A percentile compares a stretch with the other conserved stretches of the same genome.
Evolutionary conservation across 2,329 filamentous ascomycete species (phyloP).

Genomic region (Fonsecaea monophora): DNA sequence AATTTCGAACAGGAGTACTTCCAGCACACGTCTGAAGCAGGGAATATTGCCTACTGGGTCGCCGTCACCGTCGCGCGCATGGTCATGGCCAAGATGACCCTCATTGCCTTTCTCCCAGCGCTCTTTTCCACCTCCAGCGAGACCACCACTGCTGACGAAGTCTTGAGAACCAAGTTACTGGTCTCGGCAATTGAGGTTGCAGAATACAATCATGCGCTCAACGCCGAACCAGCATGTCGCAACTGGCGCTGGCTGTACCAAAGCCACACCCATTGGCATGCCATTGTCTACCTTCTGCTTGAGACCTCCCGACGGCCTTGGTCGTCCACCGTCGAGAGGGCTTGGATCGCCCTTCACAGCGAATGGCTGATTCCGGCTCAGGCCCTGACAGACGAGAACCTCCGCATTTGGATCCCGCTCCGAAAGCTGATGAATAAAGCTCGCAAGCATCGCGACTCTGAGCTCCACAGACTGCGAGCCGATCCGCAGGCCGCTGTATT

Average conservation of each 20-base stretch:
- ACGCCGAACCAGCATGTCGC: constrained; percentile 56
- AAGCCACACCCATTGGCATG: constrained; percentile 66
- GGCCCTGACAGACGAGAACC: constrained; percentile 43
- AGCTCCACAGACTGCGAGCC: constrained; percentile 43
- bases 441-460: constrained; percentile 44
- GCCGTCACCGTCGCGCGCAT: constrained; percentile 71
- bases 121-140: constrained; percentile 52
- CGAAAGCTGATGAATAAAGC: constrained; percentile 45
- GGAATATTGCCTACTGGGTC: constrained; percentile 65
- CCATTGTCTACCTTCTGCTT: constrained; percentile 63
- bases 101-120: constrained; percentile 75
- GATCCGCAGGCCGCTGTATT: constrained; percentile 40
- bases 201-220: constrained; percentile 62
- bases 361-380: constrained; percentile 39
- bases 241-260: constrained; percentile 67
- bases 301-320: constrained; percentile 57
- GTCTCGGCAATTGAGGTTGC: constrained; percentile 50
- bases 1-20: constrained; percentile 55
- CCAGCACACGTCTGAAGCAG: constrained; percentile 48
- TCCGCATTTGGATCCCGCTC: constrained; percentile 47
- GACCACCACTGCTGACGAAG: constrained; percentile 6
- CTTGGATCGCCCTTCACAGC: constrained; percentile 56
- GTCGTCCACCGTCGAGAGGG: constrained; percentile 56
- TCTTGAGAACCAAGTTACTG: constrained; percentile 46
- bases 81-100: constrained; percentile 77